Conservation (phyloP, 2,329 filamentous ascomycete species). For the Scedosporium dehoogii region DNA sequence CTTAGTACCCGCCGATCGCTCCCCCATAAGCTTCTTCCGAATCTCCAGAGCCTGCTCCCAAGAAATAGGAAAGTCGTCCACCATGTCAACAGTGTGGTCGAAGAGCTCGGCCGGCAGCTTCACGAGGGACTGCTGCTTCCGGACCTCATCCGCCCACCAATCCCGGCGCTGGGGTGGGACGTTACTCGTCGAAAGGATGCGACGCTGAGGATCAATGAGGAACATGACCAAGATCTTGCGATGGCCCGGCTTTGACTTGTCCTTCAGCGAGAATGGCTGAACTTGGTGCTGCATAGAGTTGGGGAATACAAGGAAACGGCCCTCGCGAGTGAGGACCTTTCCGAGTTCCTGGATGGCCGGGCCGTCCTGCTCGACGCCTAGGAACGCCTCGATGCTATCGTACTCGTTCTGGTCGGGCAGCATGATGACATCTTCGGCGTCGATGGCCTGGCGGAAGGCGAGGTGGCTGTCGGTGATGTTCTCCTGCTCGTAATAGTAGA, state of each 20-base stretch:
- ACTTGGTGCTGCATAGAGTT: conserved; percentile 38
- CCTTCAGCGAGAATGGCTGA: conserved; percentile 35
- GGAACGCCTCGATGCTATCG: conserved; percentile 22
- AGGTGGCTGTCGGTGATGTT: conserved; percentile 47
- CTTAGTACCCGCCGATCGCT: conserved; percentile 18
- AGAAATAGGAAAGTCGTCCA: conserved; percentile 13
- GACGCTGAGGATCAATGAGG: conserved; percentile 44
- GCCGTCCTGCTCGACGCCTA: conserved; percentile 19
- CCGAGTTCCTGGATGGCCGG: conserved; percentile 23
- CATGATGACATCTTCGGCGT: conserved; percentile 17
- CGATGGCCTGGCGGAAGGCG: conserved; percentile 34
- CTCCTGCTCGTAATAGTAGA: conserved; percentile 51
- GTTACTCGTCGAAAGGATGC: conserved; percentile 34
- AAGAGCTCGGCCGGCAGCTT: conserved; percentile 19
- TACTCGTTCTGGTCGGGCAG: conserved; percentile 22
- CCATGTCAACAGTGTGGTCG: conserved; percentile 17
- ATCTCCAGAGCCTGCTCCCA: conserved; percentile 26
- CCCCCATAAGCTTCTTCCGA: conserved; percentile 27
- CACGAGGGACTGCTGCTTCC: conserved; percentile 21
- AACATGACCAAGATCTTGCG: conserved; percentile 47
- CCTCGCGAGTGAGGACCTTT: conserved; percentile 29
- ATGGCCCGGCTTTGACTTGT: conserved; percentile 42
- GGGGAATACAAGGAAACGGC: conserved; percentile 34
- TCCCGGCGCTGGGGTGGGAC: conserved; percentile 28
- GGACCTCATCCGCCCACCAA: conserved; percentile 33